Evolutionary conservation across 129 eudicot species (phyloP), one percentile per base, ranked within the genome.

Genomic region (Glebionis coronaria): DNA sequence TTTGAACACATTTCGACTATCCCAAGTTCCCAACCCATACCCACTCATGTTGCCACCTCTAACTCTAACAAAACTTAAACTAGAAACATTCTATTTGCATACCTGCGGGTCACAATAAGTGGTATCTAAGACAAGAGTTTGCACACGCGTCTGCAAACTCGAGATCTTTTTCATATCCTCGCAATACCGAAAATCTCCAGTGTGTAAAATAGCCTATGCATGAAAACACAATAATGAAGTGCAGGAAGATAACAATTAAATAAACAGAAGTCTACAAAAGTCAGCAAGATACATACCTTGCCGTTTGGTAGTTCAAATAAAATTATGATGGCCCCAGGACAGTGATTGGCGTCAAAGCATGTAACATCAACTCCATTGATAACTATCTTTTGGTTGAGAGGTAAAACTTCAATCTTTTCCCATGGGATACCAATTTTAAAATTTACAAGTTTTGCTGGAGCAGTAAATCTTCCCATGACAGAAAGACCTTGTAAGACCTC

Each of bases 21-120:
- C 42, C 10, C 42, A 8, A n/a, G n/a, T n/a, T n/a, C n/a, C n/a
- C n/a, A n/a, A n/a, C n/a, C n/a, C n/a, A n/a, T n/a, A 35, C 42
- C 42, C 9, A 35, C 0, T 2, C 10, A 35, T 35, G 9, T 35
- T 35, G 40, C 9, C 40, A 35, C 40, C 40, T 5, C 9, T 5
- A 35, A 35, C 40, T 5, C 9, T 5, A 35, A 35, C 40, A 47
- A 19, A 19, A 40, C 28, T 3, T n/a, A 50, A 20, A 2, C 21
- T 15, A 14, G 27, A 27, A 19, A 64, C 11, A 31, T 58, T 38
- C 2, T 44, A 45, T 14, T 50, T 29, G 47, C 55, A 63, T 82
- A 94, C 99, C 88, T 84, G 90, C 58, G 99, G 93, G 67, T 90
- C 80, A 73, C 99, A 94, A 68, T 94, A 90, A 46, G 99, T 94